Conservation (phyloP, 768 basidiomycete genomes). For the Leccinellum albellum region DNA sequence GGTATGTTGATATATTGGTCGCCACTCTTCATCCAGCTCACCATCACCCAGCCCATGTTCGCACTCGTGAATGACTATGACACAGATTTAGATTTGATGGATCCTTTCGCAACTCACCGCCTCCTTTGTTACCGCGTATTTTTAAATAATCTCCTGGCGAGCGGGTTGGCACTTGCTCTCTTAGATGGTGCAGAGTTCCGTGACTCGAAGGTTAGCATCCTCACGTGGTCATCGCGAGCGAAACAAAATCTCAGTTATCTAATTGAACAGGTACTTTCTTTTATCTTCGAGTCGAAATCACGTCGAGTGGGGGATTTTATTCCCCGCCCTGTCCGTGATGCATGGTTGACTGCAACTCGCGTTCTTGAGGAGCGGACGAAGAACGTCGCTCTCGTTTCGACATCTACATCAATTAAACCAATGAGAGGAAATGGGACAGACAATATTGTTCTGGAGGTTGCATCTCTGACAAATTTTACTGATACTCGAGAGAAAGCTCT, state of each 20-base stretch:
- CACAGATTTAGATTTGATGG: slow-evolving; percentile 7
- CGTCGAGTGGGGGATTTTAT: slow-evolving; percentile 12
- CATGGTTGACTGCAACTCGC: slow-evolving; percentile 5
- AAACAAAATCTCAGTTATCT: background rate
- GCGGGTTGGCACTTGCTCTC: slow-evolving; percentile 47
- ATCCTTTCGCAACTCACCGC: slow-evolving; percentile 19
- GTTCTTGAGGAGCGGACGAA: slow-evolving; percentile 5
- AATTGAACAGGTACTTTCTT: slow-evolving; percentile 49
- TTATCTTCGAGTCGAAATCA: slow-evolving; percentile 47
- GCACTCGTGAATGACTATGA: slow-evolving; percentile 56
- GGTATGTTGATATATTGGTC: slow-evolving; percentile 25
- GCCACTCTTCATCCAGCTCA: slow-evolving; percentile 7
- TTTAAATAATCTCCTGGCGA: slow-evolving; percentile 45
- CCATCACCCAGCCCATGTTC: slow-evolving; percentile 57
- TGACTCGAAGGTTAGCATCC: slow-evolving; percentile 52
- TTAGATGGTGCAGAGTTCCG: slow-evolving; percentile 55
- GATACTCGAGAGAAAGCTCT: slow-evolving; percentile 15
- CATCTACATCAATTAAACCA: background rate
- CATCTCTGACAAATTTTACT: slow-evolving; percentile 4
- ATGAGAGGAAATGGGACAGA: background rate
- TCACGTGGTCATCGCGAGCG: background rate
- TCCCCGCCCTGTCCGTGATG: slow-evolving; percentile 5
- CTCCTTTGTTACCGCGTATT: slow-evolving; percentile 48
- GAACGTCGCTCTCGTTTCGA: background rate
- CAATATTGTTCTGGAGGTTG: slow-evolving; percentile 11